Evolutionary conservation across 169 alveolate species (phyloP).

Genomic region (Blepharisma undulans): DNA sequence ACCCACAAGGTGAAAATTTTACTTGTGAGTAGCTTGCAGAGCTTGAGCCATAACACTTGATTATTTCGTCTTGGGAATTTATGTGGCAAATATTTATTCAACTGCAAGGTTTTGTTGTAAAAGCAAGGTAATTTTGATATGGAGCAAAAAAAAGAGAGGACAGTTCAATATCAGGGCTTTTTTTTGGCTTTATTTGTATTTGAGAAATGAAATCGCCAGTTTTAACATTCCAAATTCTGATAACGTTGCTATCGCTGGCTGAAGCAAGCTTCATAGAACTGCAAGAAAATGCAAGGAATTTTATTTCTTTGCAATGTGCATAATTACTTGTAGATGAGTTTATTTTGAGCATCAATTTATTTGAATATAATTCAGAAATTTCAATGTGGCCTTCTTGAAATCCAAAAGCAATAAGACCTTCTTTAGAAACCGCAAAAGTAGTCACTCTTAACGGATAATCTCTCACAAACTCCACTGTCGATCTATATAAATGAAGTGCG

Average conservation of each 20-base stretch:
- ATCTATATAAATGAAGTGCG: background rate
- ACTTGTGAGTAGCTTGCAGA: background rate
- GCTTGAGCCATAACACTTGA: background rate
- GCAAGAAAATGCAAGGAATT: background rate
- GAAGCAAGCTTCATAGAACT: background rate
- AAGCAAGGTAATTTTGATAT: background rate
- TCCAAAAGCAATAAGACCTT: background rate
- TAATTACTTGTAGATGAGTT: background rate
- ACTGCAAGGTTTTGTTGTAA: background rate
- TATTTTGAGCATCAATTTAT: background rate
- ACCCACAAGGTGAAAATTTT: background rate
- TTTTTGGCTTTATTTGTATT: too few species aligned
- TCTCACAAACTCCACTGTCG: background rate
- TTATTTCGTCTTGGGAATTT: background rate
- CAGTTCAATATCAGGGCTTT: too few species aligned
- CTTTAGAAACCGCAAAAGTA: background rate
- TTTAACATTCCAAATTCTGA: background rate
- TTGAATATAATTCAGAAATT: background rate
- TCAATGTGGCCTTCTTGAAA: background rate
- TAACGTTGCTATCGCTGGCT: background rate
- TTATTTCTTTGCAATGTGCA: background rate
- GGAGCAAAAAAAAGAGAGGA: background rate
- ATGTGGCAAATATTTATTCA: background rate
- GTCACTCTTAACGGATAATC: background rate
- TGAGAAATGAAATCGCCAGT: background rate